Base-by-base conservation (phyloP, 176 grass and related monocot genomes). In the Triticum timopheevii region DNA sequence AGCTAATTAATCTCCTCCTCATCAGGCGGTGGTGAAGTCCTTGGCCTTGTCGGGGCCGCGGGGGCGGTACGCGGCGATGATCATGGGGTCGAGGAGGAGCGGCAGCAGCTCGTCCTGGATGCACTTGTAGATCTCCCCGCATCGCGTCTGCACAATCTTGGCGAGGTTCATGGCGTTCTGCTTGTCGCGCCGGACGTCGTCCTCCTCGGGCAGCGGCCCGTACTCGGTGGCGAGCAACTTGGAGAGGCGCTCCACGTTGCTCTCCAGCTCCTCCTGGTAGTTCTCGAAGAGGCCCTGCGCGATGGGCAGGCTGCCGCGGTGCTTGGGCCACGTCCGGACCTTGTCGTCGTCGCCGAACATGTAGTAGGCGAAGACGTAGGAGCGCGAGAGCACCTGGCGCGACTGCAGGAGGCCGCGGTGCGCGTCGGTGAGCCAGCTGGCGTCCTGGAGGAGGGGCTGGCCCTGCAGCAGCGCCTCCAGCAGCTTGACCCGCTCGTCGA, bases 311-410 rank as follows among this genome's bases (percentile, higher is more conserved):
- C 71, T 44, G 65, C 2, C 7, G 6, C 58, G 76, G 62, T 66
- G 61, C 27, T 2, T 23, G 35, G 1, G 31, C 9, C 19, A 13
- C 4, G 31, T 65, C n/a, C 7, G 54, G 49, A 78, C 70, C 13
- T 44, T 72, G 78, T 45, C 68, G 30, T 81, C 76, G 61, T 65
- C 61, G 30, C 78, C 92, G 76, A 94, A 94, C 80, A 94, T 91
- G 80, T 78, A 89, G 85, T 81, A 94, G 45, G 92, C 86, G 28
- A 94, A 91, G 19, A 66, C 86, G 81, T 94, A 89, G 6, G 89
- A 91, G 17, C 35, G 67, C 62, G 25, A 50, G 22, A 94, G 82
- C 54, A 82, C 69, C 68, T 82, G 75, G 22, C 87, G 77, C 20
- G 89, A 89, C 17, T 6, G 7, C 25, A 89, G 50, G 39, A 91